Evolutionary conservation across 495 filamentous ascomycete species (phyloP).

Genomic region (Chaetomium cochliodes): DNA sequence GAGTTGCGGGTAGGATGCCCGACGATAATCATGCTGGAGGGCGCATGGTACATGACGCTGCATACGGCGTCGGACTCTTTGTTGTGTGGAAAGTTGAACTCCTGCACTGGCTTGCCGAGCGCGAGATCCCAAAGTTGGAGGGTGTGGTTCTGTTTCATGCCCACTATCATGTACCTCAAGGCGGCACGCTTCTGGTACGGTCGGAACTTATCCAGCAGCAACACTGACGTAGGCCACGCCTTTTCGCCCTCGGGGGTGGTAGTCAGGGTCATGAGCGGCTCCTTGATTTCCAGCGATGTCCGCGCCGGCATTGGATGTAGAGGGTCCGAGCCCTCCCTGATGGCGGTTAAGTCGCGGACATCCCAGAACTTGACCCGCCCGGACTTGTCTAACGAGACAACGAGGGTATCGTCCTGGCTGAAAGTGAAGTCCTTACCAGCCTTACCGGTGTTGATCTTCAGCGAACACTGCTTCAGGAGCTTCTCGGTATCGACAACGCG

Average conservation of each 20-base stretch:
- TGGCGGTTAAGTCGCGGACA: constrained; percentile 68
- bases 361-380: constrained; percentile 98
- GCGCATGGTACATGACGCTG: constrained; percentile 88
- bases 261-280: constrained; percentile 72
- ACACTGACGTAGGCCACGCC: constrained; percentile 91
- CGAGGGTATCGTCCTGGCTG: constrained; percentile 89
- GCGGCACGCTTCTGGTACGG: constrained; percentile 84
- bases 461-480: constrained; percentile 77
- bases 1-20: constrained; percentile 97
- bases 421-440: constrained; percentile 98
- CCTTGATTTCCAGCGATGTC: constrained; percentile 66
- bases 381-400: constrained; percentile 94
- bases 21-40: constrained; percentile 85
- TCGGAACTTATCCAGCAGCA: constrained; percentile 91
- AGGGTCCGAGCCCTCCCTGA: constrained; percentile 53
- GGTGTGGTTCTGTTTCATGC: constrained; percentile 98
- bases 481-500: constrained; percentile 78
- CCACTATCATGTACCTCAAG: constrained; percentile 89
- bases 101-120: constrained; percentile 89
- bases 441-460: constrained; percentile 95
- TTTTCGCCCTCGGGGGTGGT: constrained; percentile 79
- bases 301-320: constrained; percentile 51
- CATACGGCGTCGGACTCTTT: constrained; percentile 97
- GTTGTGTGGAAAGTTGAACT: constrained; percentile 92
- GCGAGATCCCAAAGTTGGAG: constrained; percentile 99